A percentile compares a stretch with the other conserved stretches of the same genome.
phyloP scores from a whole-genome alignment of 129 eudicot genomes.

The Flaveria brownii region DNA sequence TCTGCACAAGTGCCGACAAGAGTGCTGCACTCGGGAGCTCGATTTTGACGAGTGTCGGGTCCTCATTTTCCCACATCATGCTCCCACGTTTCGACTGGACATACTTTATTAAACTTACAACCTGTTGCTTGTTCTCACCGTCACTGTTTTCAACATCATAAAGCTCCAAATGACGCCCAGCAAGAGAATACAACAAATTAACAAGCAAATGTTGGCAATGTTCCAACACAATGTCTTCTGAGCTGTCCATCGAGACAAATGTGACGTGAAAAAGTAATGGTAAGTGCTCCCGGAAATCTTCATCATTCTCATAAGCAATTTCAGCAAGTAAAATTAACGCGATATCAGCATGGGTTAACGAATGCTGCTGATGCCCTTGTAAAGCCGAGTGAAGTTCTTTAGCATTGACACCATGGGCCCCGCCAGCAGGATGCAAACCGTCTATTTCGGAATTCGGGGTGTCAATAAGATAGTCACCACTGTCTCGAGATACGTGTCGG shows the following conservation, averaged over 20 bases:
- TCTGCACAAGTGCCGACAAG: conserved; percentile 92
- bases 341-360: conserved; percentile 90
- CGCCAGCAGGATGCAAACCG: conserved; percentile 69
- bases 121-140: conserved; percentile 98
- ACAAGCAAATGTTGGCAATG: conserved; percentile 98
- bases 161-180: conserved; percentile 97
- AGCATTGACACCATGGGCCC: conserved; percentile 74
- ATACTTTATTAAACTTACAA: conserved; percentile 87
- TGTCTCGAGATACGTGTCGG: conserved; percentile 95
- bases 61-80: conserved; percentile 99
- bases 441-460: conserved; percentile 98
- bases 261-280: conserved; percentile 95
- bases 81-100: conserved; percentile 97
- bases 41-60: conserved; percentile 76
- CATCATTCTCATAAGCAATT: conserved; percentile 96
- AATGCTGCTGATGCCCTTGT: conserved; percentile 97
- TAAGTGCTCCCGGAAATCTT: conserved; percentile 90
- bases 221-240: conserved; percentile 94
- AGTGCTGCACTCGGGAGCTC: conserved; percentile 99
- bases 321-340: conserved; percentile 92
- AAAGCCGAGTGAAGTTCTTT: conserved; percentile 97
- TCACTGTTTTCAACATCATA: conserved; percentile 92
- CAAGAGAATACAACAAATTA: conserved; percentile 88
- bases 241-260: conserved; percentile 97
- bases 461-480: conserved; percentile 92